Conservation (phyloP, 1,284 basidiomycete species). For the Pyrrhoderma noxium region DNA sequence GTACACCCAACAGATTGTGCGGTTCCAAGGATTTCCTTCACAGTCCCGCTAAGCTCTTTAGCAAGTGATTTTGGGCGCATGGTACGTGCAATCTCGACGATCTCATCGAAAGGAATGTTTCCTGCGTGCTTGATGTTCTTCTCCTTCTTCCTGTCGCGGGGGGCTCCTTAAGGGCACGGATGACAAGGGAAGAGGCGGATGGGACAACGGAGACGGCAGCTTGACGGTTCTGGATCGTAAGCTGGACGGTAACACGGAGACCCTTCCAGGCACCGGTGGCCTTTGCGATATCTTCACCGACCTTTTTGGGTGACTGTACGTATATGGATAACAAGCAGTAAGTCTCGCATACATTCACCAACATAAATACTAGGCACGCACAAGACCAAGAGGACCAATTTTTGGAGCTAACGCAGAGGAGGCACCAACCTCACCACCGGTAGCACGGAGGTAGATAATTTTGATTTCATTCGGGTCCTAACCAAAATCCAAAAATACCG, state of each 20-base stretch:
- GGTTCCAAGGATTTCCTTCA: conserved; percentile 93
- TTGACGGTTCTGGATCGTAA: conserved; percentile 99
- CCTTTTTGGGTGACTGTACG: conserved; percentile 95
- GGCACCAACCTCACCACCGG: conserved; percentile 99
- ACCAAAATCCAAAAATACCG: conserved; percentile 14
- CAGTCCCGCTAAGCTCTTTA: conserved; percentile 83
- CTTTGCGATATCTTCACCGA: conserved; percentile 99
- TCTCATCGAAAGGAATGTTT: conserved; percentile 93
- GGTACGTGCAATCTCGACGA: conserved; percentile 92
- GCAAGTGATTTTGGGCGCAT: conserved; percentile 96
- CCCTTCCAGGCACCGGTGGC: conserved; percentile 99
- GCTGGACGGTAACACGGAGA: conserved; percentile 97
- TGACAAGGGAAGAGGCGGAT: conserved; percentile 96
- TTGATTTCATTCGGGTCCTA: conserved; percentile 93
- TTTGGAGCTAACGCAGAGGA: conserved; percentile 98
- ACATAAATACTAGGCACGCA: conserved; percentile 38
- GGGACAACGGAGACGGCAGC: conserved; percentile 96
- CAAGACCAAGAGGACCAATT: conserved; percentile 99
- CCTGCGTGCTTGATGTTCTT: conserved; percentile 99
- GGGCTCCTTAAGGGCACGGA: conserved; percentile 98
- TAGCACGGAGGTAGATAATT: conserved; percentile 99
- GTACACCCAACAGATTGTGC: conserved; percentile 96
- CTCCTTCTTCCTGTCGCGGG: conserved; percentile 99
- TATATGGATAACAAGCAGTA: not conserved
- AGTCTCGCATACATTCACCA: conserved; percentile 14